Evolutionary conservation across 202 grass and related monocot species (phyloP).

Genomic region (Panicum hallii): DNA sequence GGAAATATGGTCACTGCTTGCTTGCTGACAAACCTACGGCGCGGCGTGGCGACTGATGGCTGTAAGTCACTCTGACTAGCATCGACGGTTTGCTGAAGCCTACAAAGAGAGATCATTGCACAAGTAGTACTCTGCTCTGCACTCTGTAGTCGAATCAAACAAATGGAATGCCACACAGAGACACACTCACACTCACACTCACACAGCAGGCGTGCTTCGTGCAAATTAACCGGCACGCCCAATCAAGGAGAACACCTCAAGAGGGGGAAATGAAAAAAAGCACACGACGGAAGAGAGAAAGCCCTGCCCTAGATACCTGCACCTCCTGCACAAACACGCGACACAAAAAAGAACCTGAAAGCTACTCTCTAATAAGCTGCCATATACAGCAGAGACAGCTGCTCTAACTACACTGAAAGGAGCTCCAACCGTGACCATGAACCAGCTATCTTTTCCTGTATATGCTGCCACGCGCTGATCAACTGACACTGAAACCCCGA

Average conservation of each 20-base stretch:
- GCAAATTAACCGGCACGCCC: constrained; percentile 9
- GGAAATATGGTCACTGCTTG: no score
- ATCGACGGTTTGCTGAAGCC: no score
- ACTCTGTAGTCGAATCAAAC: not conserved
- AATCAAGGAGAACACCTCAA: not conserved
- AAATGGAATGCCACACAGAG: not conserved
- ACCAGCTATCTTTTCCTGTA: constrained; percentile 29
- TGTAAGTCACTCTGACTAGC: not conserved
- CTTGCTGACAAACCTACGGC: no score
- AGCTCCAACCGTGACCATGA: not conserved
- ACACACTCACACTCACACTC: not conserved
- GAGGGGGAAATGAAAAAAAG: not conserved
- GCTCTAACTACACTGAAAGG: not conserved
- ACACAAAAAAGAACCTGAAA: not conserved
- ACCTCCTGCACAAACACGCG: constrained; percentile 11
- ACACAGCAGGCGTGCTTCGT: not conserved
- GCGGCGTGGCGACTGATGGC: no score
- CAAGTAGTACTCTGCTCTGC: not conserved
- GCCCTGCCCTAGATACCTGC: not conserved
- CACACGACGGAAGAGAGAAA: not conserved
- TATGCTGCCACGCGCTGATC: not conserved
- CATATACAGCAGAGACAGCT: not conserved
- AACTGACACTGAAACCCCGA: not conserved
- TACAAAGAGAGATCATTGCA: not conserved
- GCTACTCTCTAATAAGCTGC: not conserved